These are phyloP conservation scores for Nothopassalora personata DNA, from an alignment of 2,329 filamentous ascomycete species.

Conservation along the genomic window DNA sequence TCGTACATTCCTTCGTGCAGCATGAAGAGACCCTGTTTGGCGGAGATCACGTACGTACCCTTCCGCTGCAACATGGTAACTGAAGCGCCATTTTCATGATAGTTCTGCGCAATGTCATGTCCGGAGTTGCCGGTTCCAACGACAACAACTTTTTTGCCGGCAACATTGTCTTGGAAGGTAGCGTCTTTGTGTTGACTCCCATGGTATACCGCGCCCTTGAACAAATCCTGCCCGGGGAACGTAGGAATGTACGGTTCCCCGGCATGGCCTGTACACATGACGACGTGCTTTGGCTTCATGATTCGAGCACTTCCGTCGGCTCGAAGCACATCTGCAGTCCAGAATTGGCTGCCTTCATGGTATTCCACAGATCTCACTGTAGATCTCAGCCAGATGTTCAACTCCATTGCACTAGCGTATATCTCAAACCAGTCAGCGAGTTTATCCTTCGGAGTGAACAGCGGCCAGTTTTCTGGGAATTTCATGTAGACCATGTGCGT, in stretches of 20 bases:
- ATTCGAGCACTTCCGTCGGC: conserved; percentile 29
- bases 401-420: conserved; percentile 60
- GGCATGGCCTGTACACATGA: conserved; percentile 58
- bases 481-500: conserved; percentile 58
- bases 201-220: conserved; percentile 46
- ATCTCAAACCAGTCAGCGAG: conserved; percentile 63
- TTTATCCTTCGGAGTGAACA: conserved; percentile 61
- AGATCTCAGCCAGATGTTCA: conserved; percentile 54
- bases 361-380: conserved; percentile 41
- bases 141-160: conserved; percentile 44
- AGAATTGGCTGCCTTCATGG: conserved; percentile 48
- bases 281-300: conserved; percentile 58
- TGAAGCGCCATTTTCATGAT: conserved; percentile 57
- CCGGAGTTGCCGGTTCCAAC: conserved; percentile 48
- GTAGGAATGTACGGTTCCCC: conserved; percentile 30
- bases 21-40: conserved; percentile 49
- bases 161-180: conserved; percentile 4
- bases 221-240: conserved; percentile 48
- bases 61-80: conserved; percentile 64
- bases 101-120: conserved; percentile 48
- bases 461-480: conserved; percentile 51
- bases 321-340: conserved; percentile 51
- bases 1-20: conserved; percentile 44
- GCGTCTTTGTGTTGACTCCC: conserved; percentile 8
- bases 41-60: conserved; percentile 59